Conservation (phyloP, 2,329 filamentous ascomycete genomes). For the Alternaria tenuissima region DNA sequence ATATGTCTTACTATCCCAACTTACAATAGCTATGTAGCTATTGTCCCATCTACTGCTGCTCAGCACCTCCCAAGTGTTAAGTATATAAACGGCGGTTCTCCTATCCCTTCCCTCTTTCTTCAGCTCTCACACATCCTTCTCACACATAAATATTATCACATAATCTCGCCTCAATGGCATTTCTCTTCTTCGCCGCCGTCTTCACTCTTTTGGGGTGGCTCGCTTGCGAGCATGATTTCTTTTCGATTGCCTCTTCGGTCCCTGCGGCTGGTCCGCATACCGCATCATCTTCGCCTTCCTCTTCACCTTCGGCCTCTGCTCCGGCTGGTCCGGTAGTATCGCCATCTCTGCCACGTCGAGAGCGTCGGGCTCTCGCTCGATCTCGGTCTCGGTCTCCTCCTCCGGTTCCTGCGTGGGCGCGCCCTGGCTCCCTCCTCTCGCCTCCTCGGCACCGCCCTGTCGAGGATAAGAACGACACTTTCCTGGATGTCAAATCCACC, state of each 20-base stretch:
- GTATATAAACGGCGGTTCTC: neutral
- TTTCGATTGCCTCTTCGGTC: neutral
- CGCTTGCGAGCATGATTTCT: conserved; percentile 10
- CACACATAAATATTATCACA: neutral
- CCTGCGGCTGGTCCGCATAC: conserved; percentile 9
- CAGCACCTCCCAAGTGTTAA: neutral
- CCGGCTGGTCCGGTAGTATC: conserved; percentile 5
- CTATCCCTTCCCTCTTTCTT: neutral
- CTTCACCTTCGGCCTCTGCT: neutral
- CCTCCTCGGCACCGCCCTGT: neutral
- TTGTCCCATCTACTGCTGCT: neutral
- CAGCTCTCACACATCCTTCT: neutral
- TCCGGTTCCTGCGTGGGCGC: neutral
- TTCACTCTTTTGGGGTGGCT: conserved; percentile 10
- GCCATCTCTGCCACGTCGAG: conserved; percentile 3
- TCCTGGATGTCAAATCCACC: conserved; percentile 6
- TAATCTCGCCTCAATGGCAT: conserved; percentile 5
- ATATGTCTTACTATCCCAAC: neutral
- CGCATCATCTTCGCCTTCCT: neutral
- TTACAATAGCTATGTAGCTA: neutral
- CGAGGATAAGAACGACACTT: conserved; percentile 1
- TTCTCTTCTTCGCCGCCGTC: conserved; percentile 13
- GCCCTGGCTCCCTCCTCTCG: conserved; percentile 2
- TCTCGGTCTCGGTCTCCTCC: conserved; percentile 1
- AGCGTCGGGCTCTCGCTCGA: conserved; percentile 6